A percentile compares a stretch with the other conserved stretches of the same genome.
Conservation (phyloP, 2,329 filamentous ascomycete species). For the Alternaria alternata region DNA sequence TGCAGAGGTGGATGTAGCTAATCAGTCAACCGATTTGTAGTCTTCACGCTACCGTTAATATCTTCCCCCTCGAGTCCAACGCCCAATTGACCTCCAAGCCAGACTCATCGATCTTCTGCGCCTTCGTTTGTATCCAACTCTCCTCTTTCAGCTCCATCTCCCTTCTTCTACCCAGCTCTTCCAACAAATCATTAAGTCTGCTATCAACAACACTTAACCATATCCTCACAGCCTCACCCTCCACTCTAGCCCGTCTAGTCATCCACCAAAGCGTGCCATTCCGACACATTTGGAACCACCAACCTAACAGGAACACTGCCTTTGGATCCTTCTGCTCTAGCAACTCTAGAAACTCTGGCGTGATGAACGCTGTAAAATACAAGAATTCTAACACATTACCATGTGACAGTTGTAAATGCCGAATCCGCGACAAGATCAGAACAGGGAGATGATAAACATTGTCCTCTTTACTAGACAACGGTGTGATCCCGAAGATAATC, state of each 20-base stretch:
- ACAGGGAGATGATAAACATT: conserved; percentile 43
- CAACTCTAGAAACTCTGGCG: conserved; percentile 55
- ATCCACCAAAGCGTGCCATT: conserved; percentile 41
- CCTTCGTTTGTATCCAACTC: not conserved
- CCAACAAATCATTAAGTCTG: conserved; percentile 17
- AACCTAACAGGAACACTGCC: conserved; percentile 64
- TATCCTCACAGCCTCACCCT: conserved; percentile 33
- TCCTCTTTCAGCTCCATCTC: not conserved
- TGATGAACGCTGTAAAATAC: conserved; percentile 58
- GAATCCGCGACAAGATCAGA: conserved; percentile 51
- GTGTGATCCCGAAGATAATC: conserved; percentile 36
- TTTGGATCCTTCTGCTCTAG: conserved; percentile 61
- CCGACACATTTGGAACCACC: conserved; percentile 61
- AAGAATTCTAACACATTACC: conserved; percentile 58
- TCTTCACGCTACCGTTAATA: not conserved
- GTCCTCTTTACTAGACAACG: conserved; percentile 25
- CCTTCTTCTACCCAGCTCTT: not conserved
- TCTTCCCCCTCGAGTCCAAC: not conserved
- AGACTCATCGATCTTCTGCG: not conserved
- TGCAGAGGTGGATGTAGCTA: too few relatives aligned
- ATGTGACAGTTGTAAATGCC: conserved; percentile 49
- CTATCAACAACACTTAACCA: conserved; percentile 33
- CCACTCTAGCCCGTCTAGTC: conserved; percentile 32
- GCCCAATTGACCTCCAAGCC: not conserved
- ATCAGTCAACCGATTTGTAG: too few relatives aligned